These are phyloP conservation scores for Filobasidium floriforme DNA, from an alignment of 768 basidiomycete species.

Conservation along the genomic window DNA sequence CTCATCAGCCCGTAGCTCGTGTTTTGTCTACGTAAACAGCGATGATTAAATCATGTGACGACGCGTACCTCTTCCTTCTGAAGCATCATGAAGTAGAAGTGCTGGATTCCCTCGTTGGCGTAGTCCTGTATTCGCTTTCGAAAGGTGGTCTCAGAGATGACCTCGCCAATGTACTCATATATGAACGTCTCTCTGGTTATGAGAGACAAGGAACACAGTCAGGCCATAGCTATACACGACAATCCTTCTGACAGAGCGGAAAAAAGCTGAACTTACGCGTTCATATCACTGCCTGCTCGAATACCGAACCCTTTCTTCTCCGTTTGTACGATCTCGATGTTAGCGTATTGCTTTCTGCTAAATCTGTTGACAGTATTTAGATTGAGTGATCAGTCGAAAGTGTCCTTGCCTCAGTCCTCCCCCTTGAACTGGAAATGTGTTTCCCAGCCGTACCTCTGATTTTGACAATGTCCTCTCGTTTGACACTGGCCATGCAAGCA, in stretches of 20 bases:
- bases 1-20: neutral
- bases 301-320: conserved; percentile 94
- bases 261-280: conserved; percentile 42
- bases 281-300: conserved; percentile 55
- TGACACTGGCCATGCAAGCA: conserved; percentile 86
- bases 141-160: conserved; percentile 77
- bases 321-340: conserved; percentile 82
- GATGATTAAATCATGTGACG: neutral
- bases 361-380: conserved; percentile 59
- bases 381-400: too few relatives aligned
- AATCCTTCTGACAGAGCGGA: too few relatives aligned
- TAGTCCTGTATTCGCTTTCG: conserved; percentile 91
- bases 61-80: conserved; percentile 85
- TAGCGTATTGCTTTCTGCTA: conserved; percentile 72
- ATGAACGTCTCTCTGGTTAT: conserved; percentile 72
- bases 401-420: too few relatives aligned
- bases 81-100: conserved; percentile 99
- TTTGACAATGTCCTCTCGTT: conserved; percentile 71
- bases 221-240: neutral
- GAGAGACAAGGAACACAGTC: neutral
- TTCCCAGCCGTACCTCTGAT: conserved; percentile 66
- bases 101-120: conserved; percentile 80
- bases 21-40: neutral
- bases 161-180: conserved; percentile 96
- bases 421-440: too few relatives aligned